These are phyloP conservation scores for Russula lepida DNA, from an alignment of 768 basidiomycete species.

Conservation along the genomic window DNA sequence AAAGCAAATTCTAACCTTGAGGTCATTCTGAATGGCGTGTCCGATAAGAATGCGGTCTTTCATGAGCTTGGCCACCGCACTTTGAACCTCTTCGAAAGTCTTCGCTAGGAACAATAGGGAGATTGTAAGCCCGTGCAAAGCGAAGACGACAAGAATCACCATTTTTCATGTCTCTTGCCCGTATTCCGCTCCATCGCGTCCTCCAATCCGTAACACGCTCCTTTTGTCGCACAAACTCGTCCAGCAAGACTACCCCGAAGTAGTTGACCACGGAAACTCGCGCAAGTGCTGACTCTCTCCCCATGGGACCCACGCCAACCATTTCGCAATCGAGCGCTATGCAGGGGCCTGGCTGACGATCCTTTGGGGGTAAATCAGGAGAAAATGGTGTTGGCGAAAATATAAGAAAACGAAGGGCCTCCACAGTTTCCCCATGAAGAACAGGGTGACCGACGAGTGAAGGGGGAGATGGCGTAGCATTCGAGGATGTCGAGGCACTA, in stretches of 20 bases:
- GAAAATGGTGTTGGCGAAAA: conserved; percentile 28
- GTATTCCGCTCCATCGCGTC: conserved; percentile 82
- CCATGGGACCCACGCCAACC: conserved; percentile 89
- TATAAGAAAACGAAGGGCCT: conserved; percentile 8
- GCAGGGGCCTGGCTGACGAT: conserved; percentile 48
- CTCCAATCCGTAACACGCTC: conserved; percentile 90
- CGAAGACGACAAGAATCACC: conserved; percentile 34
- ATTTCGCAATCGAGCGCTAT: conserved; percentile 94
- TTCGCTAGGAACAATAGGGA: conserved; percentile 42
- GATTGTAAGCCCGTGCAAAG: neutral
- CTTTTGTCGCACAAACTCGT: conserved; percentile 78
- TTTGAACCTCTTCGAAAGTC: conserved; percentile 72
- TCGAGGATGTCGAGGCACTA: conserved; percentile 1
- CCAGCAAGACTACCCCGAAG: conserved; percentile 68
- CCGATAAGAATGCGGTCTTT: conserved; percentile 78
- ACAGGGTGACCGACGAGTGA: neutral
- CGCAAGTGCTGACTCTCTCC: conserved; percentile 75
- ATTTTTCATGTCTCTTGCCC: conserved; percentile 61
- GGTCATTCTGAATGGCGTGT: conserved; percentile 86
- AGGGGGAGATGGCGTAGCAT: neutral
- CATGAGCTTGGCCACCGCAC: conserved; percentile 64
- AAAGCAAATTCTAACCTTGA: conserved; percentile 69
- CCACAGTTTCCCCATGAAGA: neutral
- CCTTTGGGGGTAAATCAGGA: conserved; percentile 10
- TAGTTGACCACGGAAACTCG: conserved; percentile 89